Evolutionary conservation across 352 stramenopile species (phyloP).

Genomic region (Pythium periplocum): DNA sequence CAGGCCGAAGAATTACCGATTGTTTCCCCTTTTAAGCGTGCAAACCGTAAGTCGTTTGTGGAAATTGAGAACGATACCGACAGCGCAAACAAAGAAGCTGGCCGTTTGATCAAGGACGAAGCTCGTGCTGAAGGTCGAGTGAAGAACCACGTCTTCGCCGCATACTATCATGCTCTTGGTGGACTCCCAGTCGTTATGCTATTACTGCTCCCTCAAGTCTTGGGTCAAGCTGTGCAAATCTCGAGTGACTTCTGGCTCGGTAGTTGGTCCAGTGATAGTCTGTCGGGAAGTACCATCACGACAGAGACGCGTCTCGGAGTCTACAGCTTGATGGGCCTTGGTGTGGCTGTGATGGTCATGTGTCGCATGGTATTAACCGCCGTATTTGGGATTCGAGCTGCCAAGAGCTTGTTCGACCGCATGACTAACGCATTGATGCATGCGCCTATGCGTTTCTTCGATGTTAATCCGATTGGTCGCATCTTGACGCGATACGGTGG

Average conservation of each 20-base stretch:
- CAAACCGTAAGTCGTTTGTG: slow-evolving; percentile 4
- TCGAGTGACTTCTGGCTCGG: slow-evolving; percentile 87
- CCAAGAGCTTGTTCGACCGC: slow-evolving; percentile 71
- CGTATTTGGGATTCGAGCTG: slow-evolving; percentile 4
- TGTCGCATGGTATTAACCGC: not conserved
- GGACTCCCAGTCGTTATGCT: slow-evolving; percentile 23
- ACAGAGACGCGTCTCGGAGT: not conserved
- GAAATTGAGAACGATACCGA: not conserved
- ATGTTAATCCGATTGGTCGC: slow-evolving; percentile 80
- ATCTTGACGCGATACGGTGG: slow-evolving; percentile 85
- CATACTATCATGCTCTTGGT: slow-evolving; percentile 29
- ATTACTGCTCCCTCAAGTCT: slow-evolving; percentile 45
- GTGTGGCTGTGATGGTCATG: not conserved
- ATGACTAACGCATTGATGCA: slow-evolving; percentile 74
- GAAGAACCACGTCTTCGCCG: slow-evolving; percentile 10
- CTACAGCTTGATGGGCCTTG: not conserved
- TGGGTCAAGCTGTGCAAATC: slow-evolving; percentile 72
- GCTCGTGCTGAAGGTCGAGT: slow-evolving; percentile 47
- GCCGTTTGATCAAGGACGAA: slow-evolving; percentile 62
- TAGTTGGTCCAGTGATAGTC: slow-evolving; percentile 51
- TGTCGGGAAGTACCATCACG: not conserved
- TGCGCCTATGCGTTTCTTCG: slow-evolving; percentile 87
- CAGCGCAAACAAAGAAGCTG: not conserved
- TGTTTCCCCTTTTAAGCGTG: slow-evolving; percentile 2
- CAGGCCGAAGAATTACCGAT: slow-evolving; percentile 3